Evolutionary conservation across 73 alveolate genomes (phyloP).

Genomic region (Paramecium caudatum): DNA sequence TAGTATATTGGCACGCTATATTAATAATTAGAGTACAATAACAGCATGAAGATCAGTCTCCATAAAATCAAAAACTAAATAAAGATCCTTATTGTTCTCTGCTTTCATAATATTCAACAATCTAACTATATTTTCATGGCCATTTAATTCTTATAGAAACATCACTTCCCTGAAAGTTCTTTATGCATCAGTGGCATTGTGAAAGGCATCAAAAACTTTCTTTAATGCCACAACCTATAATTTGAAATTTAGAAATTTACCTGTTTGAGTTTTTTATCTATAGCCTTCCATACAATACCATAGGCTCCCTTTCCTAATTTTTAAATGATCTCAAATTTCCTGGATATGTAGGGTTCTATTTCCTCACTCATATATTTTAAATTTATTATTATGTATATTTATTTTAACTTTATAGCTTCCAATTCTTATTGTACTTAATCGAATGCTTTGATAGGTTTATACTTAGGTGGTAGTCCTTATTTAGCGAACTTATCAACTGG

Average conservation of each 20-base stretch:
- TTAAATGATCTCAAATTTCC: slow-evolving; percentile 88
- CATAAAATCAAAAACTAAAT: slow-evolving; percentile 89
- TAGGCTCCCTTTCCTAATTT: slow-evolving; percentile 97
- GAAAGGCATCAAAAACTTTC: slow-evolving; percentile 97
- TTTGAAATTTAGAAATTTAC: slow-evolving; percentile 54
- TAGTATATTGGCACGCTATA: slow-evolving; percentile 88
- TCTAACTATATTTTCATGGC: slow-evolving; percentile 96
- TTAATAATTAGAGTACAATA: slow-evolving; percentile 52
- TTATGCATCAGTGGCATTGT: slow-evolving; percentile 99
- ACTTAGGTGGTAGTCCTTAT: slow-evolving; percentile 51
- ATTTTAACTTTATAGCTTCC: slow-evolving; percentile 53
- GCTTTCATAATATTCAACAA: slow-evolving; percentile 92
- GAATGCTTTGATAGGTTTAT: slow-evolving; percentile 12
- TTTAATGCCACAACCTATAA: slow-evolving; percentile 96
- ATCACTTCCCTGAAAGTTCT: slow-evolving; percentile 96
- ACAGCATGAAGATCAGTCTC: slow-evolving; percentile 92
- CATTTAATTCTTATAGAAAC: slow-evolving; percentile 91
- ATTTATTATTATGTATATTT: background rate
- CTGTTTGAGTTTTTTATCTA: slow-evolving; percentile 90
- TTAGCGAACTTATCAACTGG: slow-evolving; percentile 86
- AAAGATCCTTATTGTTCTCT: slow-evolving; percentile 87
- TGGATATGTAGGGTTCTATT: slow-evolving; percentile 87
- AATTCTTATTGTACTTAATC: slow-evolving; percentile 43
- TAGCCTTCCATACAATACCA: slow-evolving; percentile 97
- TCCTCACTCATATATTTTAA: slow-evolving; percentile 87